Conservation (phyloP, 2,329 filamentous ascomycete species). For the Mycosphaerella sp. region DNA sequence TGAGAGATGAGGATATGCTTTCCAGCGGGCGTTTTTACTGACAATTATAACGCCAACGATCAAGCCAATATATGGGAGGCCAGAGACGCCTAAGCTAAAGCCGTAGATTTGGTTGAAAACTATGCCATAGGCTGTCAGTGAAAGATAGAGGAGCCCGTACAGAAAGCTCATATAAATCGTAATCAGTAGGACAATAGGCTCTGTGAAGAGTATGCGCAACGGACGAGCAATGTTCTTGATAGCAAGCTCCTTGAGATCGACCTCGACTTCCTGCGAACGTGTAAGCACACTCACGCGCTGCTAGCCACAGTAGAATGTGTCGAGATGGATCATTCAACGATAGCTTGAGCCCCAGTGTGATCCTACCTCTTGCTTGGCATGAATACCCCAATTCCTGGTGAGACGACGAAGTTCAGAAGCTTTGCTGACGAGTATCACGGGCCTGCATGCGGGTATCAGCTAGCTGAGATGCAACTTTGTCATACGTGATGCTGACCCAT, state of each 20-base stretch:
- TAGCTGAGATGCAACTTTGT: not conserved
- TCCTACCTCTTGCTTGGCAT: conserved; percentile 41
- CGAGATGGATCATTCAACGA: too few species aligned
- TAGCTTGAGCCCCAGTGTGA: too few species aligned
- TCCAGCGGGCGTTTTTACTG: too few species aligned
- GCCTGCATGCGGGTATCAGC: conserved; percentile 6
- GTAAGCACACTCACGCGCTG: too few species aligned
- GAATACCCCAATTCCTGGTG: conserved; percentile 41
- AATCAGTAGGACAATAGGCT: conserved; percentile 45
- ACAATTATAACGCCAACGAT: conserved; percentile 27
- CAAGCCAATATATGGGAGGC: conserved; percentile 80
- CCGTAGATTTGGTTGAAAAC: conserved; percentile 68
- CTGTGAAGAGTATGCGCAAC: conserved; percentile 44
- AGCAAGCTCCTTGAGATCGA: conserved; percentile 33
- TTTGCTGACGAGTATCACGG: conserved; percentile 38
- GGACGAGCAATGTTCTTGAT: conserved; percentile 37
- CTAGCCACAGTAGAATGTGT: too few species aligned
- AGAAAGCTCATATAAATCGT: conserved; percentile 39
- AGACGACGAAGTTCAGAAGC: conserved; percentile 35
- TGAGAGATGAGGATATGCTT: too few species aligned
- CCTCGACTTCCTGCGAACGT: conserved; percentile 30
- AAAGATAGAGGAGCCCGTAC: conserved; percentile 55
- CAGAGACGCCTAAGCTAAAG: conserved; percentile 62
- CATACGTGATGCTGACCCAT: conserved; percentile 21
- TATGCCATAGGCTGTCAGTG: conserved; percentile 76